Evolutionary conservation across 192 early-diverging fungal species (phyloP).

Genomic region (Jimgerdemannia lactiflua): DNA sequence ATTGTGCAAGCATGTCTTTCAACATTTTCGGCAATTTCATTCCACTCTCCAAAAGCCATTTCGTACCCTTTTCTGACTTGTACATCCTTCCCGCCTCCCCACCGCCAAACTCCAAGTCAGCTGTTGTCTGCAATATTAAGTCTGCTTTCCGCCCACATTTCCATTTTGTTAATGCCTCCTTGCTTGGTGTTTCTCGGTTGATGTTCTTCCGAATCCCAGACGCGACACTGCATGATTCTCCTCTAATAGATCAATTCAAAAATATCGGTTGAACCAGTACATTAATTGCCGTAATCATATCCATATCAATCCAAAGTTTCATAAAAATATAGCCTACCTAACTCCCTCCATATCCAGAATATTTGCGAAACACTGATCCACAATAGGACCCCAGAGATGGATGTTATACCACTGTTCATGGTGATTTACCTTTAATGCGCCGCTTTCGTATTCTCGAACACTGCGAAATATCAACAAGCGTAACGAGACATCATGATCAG

Average conservation of each 20-base stretch:
- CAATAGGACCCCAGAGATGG: neutral
- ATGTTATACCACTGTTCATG: neutral
- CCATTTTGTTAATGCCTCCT: too few relatives aligned
- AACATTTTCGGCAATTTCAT: conserved; percentile 11
- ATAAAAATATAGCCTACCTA: too few relatives aligned
- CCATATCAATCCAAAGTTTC: too few relatives aligned
- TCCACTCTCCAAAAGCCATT: conserved; percentile 4
- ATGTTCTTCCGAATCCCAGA: conserved; percentile 3
- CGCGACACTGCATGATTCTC: neutral
- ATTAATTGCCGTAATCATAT: neutral
- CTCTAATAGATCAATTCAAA: neutral
- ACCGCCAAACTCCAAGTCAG: neutral
- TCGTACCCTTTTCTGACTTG: neutral
- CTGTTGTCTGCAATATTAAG: neutral
- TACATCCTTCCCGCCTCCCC: conserved; percentile 3
- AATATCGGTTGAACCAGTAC: neutral
- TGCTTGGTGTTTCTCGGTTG: neutral
- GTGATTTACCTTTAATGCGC: neutral
- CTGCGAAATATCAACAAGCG: neutral
- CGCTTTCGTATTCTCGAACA: neutral
- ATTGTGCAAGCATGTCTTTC: conserved; percentile 7
- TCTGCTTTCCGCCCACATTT: neutral
- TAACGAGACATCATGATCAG: neutral
- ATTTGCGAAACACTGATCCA: neutral
- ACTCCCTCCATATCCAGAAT: too few relatives aligned